Evolutionary conservation across 441 rosid species (phyloP).

Genomic region (Euphorbia corollata): DNA sequence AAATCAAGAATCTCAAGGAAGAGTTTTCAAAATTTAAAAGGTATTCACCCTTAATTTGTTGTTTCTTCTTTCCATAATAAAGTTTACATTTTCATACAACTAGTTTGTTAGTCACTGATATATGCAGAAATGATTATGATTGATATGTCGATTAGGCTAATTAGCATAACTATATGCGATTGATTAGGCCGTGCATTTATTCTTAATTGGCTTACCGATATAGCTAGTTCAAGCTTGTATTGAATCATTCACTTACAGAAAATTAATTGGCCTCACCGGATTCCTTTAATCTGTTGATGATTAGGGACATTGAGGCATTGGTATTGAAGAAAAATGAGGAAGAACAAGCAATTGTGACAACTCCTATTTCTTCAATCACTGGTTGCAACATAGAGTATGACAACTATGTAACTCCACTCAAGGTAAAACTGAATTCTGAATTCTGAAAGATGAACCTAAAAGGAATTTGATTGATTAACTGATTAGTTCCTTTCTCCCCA

Average conservation of each 20-base stretch:
- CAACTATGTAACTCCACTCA: slow-evolving; percentile 35
- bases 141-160: no score
- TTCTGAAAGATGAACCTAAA: neutral
- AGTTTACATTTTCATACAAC: neutral
- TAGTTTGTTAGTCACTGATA: no score
- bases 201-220: neutral
- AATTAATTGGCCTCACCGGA: neutral
- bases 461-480: slow-evolving; percentile 7
- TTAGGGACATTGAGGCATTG: slow-evolving; percentile 44
- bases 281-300: slow-evolving; percentile 4
- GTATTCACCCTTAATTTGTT: slow-evolving; percentile 24
- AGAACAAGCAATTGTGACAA: slow-evolving; percentile 28
- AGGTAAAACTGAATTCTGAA: slow-evolving; percentile 33
- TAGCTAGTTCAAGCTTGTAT: neutral
- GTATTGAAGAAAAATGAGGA: slow-evolving; percentile 45
- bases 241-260: neutral
- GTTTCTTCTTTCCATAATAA: neutral
- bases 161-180: no score
- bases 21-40: slow-evolving; percentile 42
- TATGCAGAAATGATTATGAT: no score
- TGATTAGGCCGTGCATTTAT: no score
- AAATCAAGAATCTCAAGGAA: slow-evolving; percentile 55
- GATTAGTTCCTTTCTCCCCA: neutral
- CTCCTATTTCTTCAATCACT: slow-evolving; percentile 38
- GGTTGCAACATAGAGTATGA: slow-evolving; percentile 37